Percentiles rank a stretch among this genome's conserved stretches.
Evolutionary conservation across 768 basidiomycete genomes (phyloP).

Genomic region (Leccinellum luteum): DNA sequence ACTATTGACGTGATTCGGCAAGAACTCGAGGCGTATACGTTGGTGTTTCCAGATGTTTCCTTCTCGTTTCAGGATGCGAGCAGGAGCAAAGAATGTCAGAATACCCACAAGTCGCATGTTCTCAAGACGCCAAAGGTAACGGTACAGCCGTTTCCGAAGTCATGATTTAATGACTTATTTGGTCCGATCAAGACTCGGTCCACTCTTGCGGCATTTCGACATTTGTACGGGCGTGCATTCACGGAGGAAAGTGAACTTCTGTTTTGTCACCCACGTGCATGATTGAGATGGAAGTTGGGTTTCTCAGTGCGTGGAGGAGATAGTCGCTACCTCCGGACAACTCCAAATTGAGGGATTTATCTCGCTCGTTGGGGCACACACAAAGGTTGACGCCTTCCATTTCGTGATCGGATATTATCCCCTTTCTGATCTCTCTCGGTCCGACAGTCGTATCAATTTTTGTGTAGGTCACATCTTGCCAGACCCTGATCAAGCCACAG

Average conservation of each 20-base stretch:
- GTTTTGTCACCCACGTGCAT: neutral
- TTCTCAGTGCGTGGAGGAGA: slow-evolving; percentile 64
- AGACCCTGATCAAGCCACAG: slow-evolving; percentile 1
- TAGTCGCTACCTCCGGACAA: slow-evolving; percentile 47
- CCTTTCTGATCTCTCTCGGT: slow-evolving; percentile 24
- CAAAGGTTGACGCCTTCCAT: slow-evolving; percentile 52
- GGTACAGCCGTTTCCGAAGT: slow-evolving; percentile 10
- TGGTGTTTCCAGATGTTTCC: slow-evolving; percentile 67
- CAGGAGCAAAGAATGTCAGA: slow-evolving; percentile 33
- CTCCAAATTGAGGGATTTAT: slow-evolving; percentile 79
- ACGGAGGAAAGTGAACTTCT: slow-evolving; percentile 51
- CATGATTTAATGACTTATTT: slow-evolving; percentile 16
- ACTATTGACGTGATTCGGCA: slow-evolving; percentile 67
- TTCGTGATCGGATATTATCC: slow-evolving; percentile 10
- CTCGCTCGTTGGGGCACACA: slow-evolving; percentile 68
- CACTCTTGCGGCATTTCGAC: slow-evolving; percentile 63
- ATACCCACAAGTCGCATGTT: slow-evolving; percentile 42
- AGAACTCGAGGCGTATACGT: slow-evolving; percentile 69
- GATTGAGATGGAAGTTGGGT: slow-evolving; percentile 16
- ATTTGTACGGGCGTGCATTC: slow-evolving; percentile 70
- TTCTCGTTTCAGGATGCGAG: slow-evolving; percentile 65
- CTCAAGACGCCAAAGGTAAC: slow-evolving; percentile 68
- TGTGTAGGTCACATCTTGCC: slow-evolving; percentile 55
- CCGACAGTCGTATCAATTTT: slow-evolving; percentile 74
- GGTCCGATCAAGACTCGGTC: slow-evolving; percentile 54